These are phyloP conservation scores for Globisporangium ultimum DNA, from an alignment of 352 stramenopile species.

Conservation along the genomic window DNA sequence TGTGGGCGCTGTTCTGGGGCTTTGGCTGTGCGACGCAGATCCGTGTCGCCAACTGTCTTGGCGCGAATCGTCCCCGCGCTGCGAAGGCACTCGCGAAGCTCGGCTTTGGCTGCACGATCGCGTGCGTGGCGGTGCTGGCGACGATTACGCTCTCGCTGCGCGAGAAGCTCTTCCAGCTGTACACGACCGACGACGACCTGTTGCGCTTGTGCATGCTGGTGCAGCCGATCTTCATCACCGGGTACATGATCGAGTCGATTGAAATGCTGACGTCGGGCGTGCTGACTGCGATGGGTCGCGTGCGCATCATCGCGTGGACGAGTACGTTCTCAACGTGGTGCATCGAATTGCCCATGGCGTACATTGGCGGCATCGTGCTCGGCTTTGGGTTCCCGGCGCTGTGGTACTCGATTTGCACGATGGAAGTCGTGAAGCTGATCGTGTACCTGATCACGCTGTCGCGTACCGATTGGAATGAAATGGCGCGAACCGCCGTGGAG, in stretches of 20 bases:
- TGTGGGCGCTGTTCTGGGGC: slow-evolving; percentile 60
- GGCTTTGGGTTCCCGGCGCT: slow-evolving; percentile 43
- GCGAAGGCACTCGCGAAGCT: slow-evolving; percentile 11
- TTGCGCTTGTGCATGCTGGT: slow-evolving; percentile 52
- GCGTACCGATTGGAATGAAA: slow-evolving; percentile 6
- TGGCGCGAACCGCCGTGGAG: slow-evolving; percentile 1
- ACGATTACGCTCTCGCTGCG: slow-evolving; percentile 29
- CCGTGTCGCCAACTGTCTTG: slow-evolving; percentile 20
- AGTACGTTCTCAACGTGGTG: slow-evolving; percentile 55
- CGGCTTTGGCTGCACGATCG: not conserved
- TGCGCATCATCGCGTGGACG: slow-evolving; percentile 45
- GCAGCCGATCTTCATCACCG: slow-evolving; percentile 51
- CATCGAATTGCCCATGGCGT: slow-evolving; percentile 53
- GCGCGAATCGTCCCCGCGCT: slow-evolving; percentile 12
- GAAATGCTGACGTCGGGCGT: slow-evolving; percentile 48
- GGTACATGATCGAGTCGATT: slow-evolving; percentile 56
- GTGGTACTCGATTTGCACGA: slow-evolving; percentile 40
- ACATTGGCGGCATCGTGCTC: slow-evolving; percentile 44
- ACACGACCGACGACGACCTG: slow-evolving; percentile 48
- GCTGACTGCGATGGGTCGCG: slow-evolving; percentile 52
- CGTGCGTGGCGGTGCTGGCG: slow-evolving; percentile 7
- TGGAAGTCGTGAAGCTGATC: slow-evolving; percentile 41
- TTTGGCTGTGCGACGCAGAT: slow-evolving; percentile 20
- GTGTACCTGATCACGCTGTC: slow-evolving; percentile 37
- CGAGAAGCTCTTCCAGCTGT: slow-evolving; percentile 53